A percentile compares a stretch with the other conserved stretches of the same genome.
Conservation (phyloP, 805 yeast species). For the Suhomyces sp. region DNA sequence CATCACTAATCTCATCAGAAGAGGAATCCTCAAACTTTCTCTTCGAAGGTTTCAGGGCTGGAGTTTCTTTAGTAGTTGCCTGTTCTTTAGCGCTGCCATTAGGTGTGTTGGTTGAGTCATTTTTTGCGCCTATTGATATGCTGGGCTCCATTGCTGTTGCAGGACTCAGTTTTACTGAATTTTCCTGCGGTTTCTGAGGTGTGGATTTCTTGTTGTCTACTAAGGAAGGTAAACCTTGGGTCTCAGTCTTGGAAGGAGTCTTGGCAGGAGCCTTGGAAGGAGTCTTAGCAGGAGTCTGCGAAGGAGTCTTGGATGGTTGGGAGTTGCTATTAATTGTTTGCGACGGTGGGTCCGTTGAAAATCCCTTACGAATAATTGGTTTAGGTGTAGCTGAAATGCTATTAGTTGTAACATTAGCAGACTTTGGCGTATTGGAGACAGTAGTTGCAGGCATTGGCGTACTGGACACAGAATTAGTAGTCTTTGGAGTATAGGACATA, state of each 20-base stretch:
- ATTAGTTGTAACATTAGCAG: neutral
- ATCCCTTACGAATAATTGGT: neutral
- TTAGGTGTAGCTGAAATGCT: neutral
- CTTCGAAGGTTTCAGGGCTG: conserved; percentile 5
- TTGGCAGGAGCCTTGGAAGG: neutral
- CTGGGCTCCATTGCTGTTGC: neutral
- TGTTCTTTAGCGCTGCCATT: neutral
- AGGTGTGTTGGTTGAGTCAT: neutral
- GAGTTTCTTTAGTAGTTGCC: conserved; percentile 4
- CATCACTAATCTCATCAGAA: conserved; percentile 15
- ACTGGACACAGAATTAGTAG: no score
- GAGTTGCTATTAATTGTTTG: neutral
- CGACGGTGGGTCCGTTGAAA: neutral
- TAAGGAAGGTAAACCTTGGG: neutral
- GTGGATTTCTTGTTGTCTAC: neutral
- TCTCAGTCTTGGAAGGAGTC: neutral
- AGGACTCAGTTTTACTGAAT: neutral
- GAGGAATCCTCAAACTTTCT: conserved; percentile 12
- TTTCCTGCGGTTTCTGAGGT: neutral
- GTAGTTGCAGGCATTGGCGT: neutral
- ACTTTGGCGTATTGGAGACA: no score
- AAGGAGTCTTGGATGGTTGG: neutral
- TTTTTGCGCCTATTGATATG: neutral
- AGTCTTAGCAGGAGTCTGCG: neutral
- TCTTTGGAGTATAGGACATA: neutral